Evolutionary conservation across 805 yeast genomes (phyloP).

Genomic region (Candida manassasensis): DNA sequence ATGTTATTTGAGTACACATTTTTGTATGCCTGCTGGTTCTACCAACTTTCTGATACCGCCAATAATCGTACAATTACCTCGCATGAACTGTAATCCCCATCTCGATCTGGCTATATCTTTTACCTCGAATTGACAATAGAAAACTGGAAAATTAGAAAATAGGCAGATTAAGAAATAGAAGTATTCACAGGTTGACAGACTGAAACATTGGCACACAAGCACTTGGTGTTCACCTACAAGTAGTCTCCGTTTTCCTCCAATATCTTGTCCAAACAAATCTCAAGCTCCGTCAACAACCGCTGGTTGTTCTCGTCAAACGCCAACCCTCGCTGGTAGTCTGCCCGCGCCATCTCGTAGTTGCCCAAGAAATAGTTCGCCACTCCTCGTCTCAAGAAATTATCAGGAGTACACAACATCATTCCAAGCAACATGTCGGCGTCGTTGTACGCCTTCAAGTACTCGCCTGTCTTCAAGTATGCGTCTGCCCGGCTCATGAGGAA

Average conservation of each 20-base stretch:
- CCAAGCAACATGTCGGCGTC: constrained; percentile 66
- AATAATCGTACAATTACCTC: no score
- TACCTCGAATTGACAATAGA: no score
- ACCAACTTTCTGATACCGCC: no score
- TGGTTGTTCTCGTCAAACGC: constrained; percentile 54
- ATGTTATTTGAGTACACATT: no score
- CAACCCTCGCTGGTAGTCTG: constrained; percentile 69
- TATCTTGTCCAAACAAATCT: constrained; percentile 42
- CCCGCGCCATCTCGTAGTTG: constrained; percentile 56
- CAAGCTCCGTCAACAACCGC: constrained; percentile 46
- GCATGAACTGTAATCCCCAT: no score
- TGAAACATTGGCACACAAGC: no score
- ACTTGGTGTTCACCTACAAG: constrained; percentile 13
- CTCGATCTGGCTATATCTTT: no score
- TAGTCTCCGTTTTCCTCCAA: constrained; percentile 58
- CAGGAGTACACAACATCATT: constrained; percentile 57
- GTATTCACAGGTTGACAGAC: no score
- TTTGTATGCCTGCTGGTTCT: no score
- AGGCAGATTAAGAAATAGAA: no score
- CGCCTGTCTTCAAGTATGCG: constrained; percentile 52
- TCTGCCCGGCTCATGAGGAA: constrained; percentile 70
- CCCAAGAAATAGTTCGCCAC: constrained; percentile 60
- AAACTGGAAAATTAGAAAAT: no score
- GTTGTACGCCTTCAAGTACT: constrained; percentile 55
- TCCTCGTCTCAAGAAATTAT: constrained; percentile 68